Evolutionary conservation across 1,139 yeast species (phyloP).

Genomic region (Scheffersomyces segobiensis): DNA sequence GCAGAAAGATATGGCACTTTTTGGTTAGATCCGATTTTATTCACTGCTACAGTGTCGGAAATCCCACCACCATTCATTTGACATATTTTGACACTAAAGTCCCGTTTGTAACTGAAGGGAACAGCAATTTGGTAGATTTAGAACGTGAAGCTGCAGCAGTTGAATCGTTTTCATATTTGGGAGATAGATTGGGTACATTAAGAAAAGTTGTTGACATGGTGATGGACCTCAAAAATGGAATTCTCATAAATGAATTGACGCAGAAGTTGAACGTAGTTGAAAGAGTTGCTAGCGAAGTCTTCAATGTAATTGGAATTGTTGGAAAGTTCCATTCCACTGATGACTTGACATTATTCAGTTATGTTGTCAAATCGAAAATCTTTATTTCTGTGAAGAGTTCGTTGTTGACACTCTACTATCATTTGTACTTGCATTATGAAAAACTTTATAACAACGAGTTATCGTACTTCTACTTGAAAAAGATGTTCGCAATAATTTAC

Average conservation of each 20-base stretch:
- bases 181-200: conserved; percentile 7
- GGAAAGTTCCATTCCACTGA: conserved; percentile 5
- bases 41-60: conserved; percentile 38
- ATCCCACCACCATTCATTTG: conserved; percentile 23
- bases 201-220: conserved; percentile 12
- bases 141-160: conserved; percentile 17
- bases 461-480: conserved; percentile 30
- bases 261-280: conserved; percentile 19
- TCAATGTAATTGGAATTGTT: conserved; percentile 13
- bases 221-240: conserved; percentile 21
- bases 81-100: conserved; percentile 12
- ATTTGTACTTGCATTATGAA: conserved; percentile 29
- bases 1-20: conserved; percentile 57
- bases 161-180: conserved; percentile 6
- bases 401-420: conserved; percentile 18
- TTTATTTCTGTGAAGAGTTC: conserved; percentile 16
- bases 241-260: conserved; percentile 23
- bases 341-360: conserved; percentile 4
- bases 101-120: conserved; percentile 18
- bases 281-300: conserved; percentile 17
- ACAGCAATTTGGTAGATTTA: conserved; percentile 7
- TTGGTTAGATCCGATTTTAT: conserved; percentile 28
- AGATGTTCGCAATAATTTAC: conserved; percentile 15
- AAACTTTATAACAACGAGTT: conserved; percentile 18
- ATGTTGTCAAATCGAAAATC: conserved; percentile 9